phyloP scores from a whole-genome alignment of 2,329 filamentous ascomycete species.

The Trichoderma afroharzianum region DNA sequence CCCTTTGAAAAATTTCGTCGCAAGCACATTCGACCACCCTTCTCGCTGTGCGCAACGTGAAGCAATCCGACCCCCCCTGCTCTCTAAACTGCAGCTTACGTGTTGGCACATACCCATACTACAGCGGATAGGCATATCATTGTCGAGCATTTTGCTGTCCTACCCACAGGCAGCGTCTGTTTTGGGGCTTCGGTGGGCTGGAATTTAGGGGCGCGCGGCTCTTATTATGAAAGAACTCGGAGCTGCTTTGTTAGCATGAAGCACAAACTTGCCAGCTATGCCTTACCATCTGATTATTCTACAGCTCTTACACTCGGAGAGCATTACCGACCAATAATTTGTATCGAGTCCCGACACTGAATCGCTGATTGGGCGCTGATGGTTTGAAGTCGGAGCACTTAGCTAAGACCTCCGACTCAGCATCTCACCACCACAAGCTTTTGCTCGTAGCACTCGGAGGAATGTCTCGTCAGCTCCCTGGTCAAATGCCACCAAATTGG shows the following conservation, averaged over 20 bases:
- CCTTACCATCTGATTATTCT: background rate
- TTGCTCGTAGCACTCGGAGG: background rate
- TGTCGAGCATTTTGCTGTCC: background rate
- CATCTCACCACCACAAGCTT: background rate
- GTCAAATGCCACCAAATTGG: background rate
- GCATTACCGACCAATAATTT: background rate
- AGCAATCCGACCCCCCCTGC: background rate
- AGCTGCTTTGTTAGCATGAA: background rate
- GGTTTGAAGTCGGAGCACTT: background rate
- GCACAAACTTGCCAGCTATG: background rate
- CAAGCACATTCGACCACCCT: background rate
- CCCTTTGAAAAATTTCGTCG: background rate
- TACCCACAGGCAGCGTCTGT: background rate
- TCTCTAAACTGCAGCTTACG: background rate
- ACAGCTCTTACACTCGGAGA: background rate
- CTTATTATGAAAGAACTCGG: background rate
- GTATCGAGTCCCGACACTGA: background rate
- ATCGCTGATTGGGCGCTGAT: background rate
- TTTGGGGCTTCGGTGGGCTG: background rate
- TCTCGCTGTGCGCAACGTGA: background rate
- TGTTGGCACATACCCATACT: background rate
- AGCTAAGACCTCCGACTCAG: slow-evolving; percentile 1
- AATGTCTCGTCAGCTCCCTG: background rate
- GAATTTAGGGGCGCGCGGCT: background rate
- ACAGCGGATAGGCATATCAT: background rate